Conservation (phyloP, 2,329 filamentous ascomycete species). For the Dothiorella sarmentorum region DNA sequence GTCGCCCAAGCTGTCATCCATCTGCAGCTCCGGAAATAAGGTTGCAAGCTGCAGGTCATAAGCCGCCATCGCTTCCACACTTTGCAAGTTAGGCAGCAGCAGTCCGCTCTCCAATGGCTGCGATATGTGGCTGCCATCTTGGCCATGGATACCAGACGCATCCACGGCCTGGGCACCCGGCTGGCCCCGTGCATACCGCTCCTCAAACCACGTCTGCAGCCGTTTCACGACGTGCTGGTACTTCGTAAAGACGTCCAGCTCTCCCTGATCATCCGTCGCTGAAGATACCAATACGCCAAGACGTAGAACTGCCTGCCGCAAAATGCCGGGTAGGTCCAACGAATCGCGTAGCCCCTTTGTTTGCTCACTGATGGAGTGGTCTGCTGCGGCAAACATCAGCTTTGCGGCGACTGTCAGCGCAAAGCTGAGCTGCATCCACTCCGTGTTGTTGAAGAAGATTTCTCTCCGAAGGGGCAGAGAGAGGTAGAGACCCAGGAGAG, state of each 20-base stretch:
- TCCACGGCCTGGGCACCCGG: not conserved
- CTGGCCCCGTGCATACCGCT: not conserved
- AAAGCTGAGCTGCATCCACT: conserved; percentile 39
- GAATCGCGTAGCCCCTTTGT: conserved; percentile 28
- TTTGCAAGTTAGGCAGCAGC: not conserved
- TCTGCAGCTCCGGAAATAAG: not conserved
- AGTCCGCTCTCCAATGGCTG: not conserved
- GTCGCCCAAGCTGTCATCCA: not conserved
- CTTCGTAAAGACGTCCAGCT: conserved; percentile 28
- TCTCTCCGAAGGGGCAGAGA: conserved; percentile 36
- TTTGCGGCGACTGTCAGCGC: conserved; percentile 29
- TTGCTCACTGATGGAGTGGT: conserved; percentile 25
- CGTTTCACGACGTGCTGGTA: conserved; percentile 29
- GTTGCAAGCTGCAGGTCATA: not conserved
- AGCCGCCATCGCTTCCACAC: not conserved
- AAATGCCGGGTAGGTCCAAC: conserved; percentile 28
- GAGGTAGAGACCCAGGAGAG: conserved; percentile 30
- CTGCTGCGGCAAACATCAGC: conserved; percentile 29
- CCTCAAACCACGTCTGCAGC: conserved; percentile 30
- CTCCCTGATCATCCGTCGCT: conserved; percentile 25
- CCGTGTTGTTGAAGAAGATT: conserved; percentile 36
- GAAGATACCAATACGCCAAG: conserved; percentile 28
- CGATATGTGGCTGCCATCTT: not conserved
- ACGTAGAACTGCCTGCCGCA: conserved; percentile 17
- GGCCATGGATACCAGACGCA: not conserved